phyloP scores from a whole-genome alignment of 2,329 filamentous ascomycete genomes.

The Diplodia intermedia region DNA sequence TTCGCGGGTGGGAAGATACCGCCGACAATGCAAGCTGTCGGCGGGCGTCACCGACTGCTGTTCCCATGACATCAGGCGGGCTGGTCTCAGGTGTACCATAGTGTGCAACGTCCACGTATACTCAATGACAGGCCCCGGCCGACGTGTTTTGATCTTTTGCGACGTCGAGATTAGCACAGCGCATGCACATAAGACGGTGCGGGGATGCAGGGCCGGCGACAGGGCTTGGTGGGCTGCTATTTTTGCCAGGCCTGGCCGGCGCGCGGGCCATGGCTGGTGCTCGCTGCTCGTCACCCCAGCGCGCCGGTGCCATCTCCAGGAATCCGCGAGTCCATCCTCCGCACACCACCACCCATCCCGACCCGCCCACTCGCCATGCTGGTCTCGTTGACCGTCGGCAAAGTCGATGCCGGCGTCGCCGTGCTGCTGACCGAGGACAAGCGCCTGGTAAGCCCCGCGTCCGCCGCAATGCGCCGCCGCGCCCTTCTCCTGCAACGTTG shows the following conservation, averaged over 20 bases:
- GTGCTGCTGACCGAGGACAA: constrained; percentile 97
- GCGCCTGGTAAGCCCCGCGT: constrained; percentile 73
- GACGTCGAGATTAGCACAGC: not conserved
- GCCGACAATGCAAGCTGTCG: not conserved
- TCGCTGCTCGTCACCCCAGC: constrained; percentile 5
- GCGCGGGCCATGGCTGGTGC: constrained; percentile 20
- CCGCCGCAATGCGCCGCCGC: constrained; percentile 34
- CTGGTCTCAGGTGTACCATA: constrained; percentile 33
- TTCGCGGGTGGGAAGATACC: not conserved
- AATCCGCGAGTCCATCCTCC: constrained; percentile 16
- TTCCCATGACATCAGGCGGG: constrained; percentile 26
- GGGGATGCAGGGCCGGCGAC: constrained; percentile 3
- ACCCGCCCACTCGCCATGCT: constrained; percentile 66
- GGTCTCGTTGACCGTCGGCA: constrained; percentile 96
- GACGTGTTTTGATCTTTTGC: not conserved
- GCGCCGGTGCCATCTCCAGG: constrained; percentile 19
- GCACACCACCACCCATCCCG: constrained; percentile 20
- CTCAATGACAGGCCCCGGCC: constrained; percentile 22
- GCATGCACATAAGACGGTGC: constrained; percentile 4
- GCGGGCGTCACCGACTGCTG: constrained; percentile 2
- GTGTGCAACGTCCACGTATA: constrained; percentile 25
- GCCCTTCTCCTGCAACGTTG: constrained; percentile 34
- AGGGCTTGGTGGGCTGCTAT: constrained; percentile 12
- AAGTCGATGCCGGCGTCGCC: constrained; percentile 97
- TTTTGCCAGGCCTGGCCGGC: constrained; percentile 10